These are phyloP conservation scores for Acanthamoeba culbertsoni DNA, from an alignment of 208 protist genomes.

Conservation along the genomic window DNA sequence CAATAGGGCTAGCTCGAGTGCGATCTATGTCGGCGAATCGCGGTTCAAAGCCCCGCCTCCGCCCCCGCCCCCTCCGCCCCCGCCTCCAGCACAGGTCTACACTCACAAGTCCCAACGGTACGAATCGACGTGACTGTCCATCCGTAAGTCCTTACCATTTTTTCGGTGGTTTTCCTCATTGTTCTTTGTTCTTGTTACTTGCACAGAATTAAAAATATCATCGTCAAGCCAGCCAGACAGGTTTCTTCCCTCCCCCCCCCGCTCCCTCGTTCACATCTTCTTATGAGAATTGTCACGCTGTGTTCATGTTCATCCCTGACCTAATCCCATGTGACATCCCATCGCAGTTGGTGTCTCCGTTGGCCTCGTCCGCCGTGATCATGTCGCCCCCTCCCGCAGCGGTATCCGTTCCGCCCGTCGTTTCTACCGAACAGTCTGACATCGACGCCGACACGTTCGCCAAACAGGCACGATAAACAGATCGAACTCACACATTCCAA, in stretches of 20 bases:
- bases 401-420: not conserved
- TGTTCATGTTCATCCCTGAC: not conserved
- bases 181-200: no score
- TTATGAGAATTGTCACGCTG: not conserved
- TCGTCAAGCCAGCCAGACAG: not conserved
- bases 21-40: not conserved
- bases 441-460: not conserved
- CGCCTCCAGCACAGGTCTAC: not conserved
- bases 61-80: not conserved
- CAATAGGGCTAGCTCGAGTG: not conserved
- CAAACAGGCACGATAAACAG: not conserved
- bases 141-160: no score
- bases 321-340: not conserved
- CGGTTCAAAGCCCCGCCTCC: not conserved
- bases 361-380: not conserved
- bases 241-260: no score
- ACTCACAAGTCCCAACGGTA: not conserved
- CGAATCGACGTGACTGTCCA: no score
- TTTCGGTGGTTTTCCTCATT: no score
- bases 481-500: not conserved
- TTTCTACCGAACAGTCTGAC: not conserved
- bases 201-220: not conserved
- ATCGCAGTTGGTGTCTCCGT: not conserved
- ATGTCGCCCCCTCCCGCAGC: not conserved
- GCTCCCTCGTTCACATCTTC: not conserved